Percentiles rank a stretch among this genome's conserved stretches.
These are phyloP conservation scores for Pseudogymnoascus sp. DNA, from an alignment of 2,329 filamentous ascomycete genomes.

Conservation along the genomic window DNA sequence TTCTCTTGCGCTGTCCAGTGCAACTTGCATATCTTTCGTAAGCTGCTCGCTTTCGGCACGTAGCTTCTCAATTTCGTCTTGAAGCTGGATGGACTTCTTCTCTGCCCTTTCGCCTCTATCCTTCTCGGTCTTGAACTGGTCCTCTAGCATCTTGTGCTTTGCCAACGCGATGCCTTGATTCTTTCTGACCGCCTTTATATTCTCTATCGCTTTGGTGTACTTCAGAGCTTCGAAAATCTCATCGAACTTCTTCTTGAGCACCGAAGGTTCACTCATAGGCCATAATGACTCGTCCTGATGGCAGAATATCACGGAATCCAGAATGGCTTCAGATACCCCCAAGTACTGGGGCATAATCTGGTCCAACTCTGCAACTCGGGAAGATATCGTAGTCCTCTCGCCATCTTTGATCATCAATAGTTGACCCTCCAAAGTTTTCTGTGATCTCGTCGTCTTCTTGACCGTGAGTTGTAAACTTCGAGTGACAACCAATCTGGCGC, in stretches of 20 bases:
- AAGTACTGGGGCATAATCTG: constrained; percentile 76
- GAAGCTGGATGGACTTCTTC: constrained; percentile 56
- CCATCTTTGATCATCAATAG: constrained; percentile 70
- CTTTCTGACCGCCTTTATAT: constrained; percentile 81
- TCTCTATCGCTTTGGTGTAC: constrained; percentile 95
- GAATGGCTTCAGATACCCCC: constrained; percentile 80
- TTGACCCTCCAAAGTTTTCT: constrained; percentile 79
- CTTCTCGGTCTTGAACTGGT: constrained; percentile 74
- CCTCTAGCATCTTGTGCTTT: constrained; percentile 65
- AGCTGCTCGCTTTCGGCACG: constrained; percentile 51
- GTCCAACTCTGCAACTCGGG: constrained; percentile 73
- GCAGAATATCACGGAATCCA: constrained; percentile 96
- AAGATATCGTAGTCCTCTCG: constrained; percentile 71
- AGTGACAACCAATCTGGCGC: constrained; percentile 72
- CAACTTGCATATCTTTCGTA: constrained; percentile 52
- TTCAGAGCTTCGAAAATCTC: constrained; percentile 96
- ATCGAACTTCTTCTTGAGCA: constrained; percentile 89
- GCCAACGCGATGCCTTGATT: constrained; percentile 69
- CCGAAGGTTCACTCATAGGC: constrained; percentile 83
- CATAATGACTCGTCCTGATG: constrained; percentile 97
- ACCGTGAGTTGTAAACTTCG: constrained; percentile 79
- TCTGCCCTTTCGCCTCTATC: constrained; percentile 69
- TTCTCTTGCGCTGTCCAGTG: constrained; percentile 46
- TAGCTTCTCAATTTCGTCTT: constrained; percentile 57
- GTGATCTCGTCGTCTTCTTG: constrained; percentile 67